A percentile compares a stretch with the other conserved stretches of the same genome.
phyloP scores from a whole-genome alignment of 208 protist genomes.

The Leishmania major region DNA sequence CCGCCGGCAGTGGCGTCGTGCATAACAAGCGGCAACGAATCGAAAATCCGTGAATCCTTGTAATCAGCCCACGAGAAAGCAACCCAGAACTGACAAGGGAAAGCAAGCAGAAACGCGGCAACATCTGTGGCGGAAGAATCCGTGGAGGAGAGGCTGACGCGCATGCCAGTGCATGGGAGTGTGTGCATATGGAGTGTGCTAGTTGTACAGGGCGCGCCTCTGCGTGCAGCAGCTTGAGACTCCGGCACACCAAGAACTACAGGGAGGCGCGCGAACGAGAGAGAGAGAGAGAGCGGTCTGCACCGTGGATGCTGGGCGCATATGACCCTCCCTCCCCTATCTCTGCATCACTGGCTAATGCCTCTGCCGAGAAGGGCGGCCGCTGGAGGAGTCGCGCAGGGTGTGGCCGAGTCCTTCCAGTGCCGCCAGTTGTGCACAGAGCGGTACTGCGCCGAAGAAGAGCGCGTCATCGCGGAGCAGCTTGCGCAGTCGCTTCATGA shows the following conservation, averaged over 20 bases:
- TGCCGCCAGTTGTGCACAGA: conserved; percentile 77
- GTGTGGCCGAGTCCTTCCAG: conserved; percentile 50
- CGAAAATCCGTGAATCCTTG: background rate
- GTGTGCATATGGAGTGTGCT: background rate
- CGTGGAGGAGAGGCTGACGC: background rate
- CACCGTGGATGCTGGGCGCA: background rate
- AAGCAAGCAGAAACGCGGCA: background rate
- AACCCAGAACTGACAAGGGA: background rate
- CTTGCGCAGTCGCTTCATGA: conserved; percentile 61
- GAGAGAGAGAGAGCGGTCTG: background rate
- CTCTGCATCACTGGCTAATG: background rate
- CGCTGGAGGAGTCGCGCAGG: background rate
- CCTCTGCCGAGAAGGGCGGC: background rate
- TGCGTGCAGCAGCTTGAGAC: background rate
- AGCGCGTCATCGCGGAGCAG: conserved; percentile 50
- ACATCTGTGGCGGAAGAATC: background rate
- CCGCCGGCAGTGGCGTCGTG: background rate
- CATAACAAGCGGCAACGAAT: background rate
- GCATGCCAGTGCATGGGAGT: background rate
- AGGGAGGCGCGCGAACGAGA: background rate
- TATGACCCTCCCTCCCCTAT: background rate
- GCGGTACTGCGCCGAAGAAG: conserved; percentile 50
- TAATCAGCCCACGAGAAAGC: background rate
- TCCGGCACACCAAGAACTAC: background rate
- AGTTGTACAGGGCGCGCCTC: background rate